Evolutionary conservation across 768 basidiomycete species (phyloP).

Genomic region (Russula sp.): DNA sequence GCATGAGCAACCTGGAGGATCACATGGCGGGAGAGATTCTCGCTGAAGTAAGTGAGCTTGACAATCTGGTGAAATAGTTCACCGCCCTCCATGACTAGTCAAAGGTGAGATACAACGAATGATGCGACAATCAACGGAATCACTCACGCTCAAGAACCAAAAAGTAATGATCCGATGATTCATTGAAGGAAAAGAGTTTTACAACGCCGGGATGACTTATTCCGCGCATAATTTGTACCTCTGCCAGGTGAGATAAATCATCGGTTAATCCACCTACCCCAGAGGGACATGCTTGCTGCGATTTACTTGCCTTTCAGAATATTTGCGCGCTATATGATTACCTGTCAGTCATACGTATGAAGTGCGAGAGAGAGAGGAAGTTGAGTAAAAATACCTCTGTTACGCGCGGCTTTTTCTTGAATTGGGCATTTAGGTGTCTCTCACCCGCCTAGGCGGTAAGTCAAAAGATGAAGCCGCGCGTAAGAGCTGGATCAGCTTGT

Average conservation of each 20-base stretch:
- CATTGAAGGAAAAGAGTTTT: constrained; percentile 86
- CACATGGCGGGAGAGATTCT: constrained; percentile 94
- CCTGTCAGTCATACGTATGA: constrained; percentile 22
- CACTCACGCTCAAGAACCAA: constrained; percentile 79
- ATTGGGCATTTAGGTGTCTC: constrained; percentile 87
- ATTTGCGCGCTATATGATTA: constrained; percentile 72
- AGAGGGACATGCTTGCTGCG: not conserved
- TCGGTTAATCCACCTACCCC: not conserved
- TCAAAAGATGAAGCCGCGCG: constrained; percentile 23
- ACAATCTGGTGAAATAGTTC: constrained; percentile 99
- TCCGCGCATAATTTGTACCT: constrained; percentile 99
- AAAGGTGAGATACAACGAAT: not conserved
- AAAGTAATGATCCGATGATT: constrained; percentile 91
- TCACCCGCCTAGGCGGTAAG: constrained; percentile 61
- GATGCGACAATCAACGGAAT: not conserved
- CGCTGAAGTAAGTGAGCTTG: constrained; percentile 97
- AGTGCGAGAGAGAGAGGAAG: constrained; percentile 18
- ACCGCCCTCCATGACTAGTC: constrained; percentile 89
- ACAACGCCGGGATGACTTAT: constrained; percentile 89
- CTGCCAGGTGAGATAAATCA: constrained; percentile 33
- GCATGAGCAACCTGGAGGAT: constrained; percentile 93
- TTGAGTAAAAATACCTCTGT: constrained; percentile 77
- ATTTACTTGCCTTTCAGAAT: constrained; percentile 75
- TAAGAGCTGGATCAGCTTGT: constrained; percentile 23
- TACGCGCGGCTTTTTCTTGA: constrained; percentile 95